These are phyloP conservation scores for Eudorina sp. DNA, from an alignment of 139 green algal genomes.

Conservation along the genomic window DNA sequence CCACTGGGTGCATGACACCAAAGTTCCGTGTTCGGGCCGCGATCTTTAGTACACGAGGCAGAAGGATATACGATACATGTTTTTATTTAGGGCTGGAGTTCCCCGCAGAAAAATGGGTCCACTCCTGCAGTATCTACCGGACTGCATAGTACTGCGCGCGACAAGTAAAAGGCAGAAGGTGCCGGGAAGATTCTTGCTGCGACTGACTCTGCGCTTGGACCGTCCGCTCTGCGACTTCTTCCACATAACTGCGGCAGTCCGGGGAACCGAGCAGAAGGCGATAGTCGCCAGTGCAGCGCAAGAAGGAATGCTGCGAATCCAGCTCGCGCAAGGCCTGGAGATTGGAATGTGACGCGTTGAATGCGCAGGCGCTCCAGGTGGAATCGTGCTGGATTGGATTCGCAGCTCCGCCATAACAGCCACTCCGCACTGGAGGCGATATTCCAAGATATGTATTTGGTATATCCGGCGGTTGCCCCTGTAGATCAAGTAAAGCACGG, in stretches of 20 bases:
- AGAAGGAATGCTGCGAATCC: slow-evolving; percentile 56
- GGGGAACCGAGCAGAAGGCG: slow-evolving; percentile 39
- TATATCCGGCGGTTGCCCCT: slow-evolving; percentile 23
- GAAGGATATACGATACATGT: not conserved
- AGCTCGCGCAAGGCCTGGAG: slow-evolving; percentile 60
- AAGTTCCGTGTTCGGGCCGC: too few relatives aligned
- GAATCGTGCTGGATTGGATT: slow-evolving; percentile 55
- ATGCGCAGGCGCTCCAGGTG: slow-evolving; percentile 40
- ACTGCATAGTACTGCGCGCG: slow-evolving; percentile 44
- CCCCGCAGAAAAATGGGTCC: not conserved
- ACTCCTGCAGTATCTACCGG: not conserved
- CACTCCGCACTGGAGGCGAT: slow-evolving; percentile 55
- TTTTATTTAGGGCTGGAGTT: not conserved
- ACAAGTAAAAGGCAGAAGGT: slow-evolving; percentile 29
- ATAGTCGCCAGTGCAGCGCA: slow-evolving; percentile 45
- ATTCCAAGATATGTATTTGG: slow-evolving; percentile 48
- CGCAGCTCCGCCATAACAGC: slow-evolving; percentile 53
- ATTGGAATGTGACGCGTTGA: slow-evolving; percentile 54
- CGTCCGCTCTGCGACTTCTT: slow-evolving; percentile 10
- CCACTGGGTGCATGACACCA: too few relatives aligned
- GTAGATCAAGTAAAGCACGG: not conserved
- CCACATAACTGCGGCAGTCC: slow-evolving; percentile 19
- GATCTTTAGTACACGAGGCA: not conserved
- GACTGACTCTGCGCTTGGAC: not conserved
- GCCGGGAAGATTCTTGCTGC: not conserved